Base-by-base conservation (phyloP, 768 basidiomycete species). In the Cyclocybe cylindracea region DNA sequence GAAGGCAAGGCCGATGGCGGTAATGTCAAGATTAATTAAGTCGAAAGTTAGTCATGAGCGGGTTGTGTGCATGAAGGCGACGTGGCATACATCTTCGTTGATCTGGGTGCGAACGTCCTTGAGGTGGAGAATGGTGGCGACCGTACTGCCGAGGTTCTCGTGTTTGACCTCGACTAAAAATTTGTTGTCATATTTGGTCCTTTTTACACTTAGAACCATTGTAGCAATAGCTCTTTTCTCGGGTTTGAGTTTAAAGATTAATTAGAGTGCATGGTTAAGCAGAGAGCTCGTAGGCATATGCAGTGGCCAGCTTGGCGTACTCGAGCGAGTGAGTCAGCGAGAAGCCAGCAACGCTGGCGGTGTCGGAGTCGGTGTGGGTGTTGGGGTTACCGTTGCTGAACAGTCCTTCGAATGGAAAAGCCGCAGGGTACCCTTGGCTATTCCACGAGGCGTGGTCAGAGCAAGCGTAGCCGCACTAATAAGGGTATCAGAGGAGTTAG, bases 41-140 rank as follows among this genome's bases (percentile, higher is more conserved):
- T 71, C 68, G 4, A 64, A 67, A 1, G 73, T 68, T 11, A 65
- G 65, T 0, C 71, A 64, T 2, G 72, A 71, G 9, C 69, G 79
- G 50, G 51, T 84, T 3, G 83, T 78, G 36, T 96, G 47, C 79
- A 80, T 31, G 95, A 98, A 60, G 95, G 95, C 0, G 94, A 98
- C 62, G 94, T 91, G 0, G 85, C 86, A 9, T 98, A 94, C 67
- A 66, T 96, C 40, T 24, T 24, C 24, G 24, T 24, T 24, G 24
- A 24, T 24, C 24, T 3, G 24, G 24, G 24, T 24, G 24, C 24
- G 24, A 16, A 16, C 16, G 16, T 16, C 16, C 59, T 70, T 42
- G 75, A 69, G 33, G 73, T 86, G 3, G 78, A 81, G 66, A 95
- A 92, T 58, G 73, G 78, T 4, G 90, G 91, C 0, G 80, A 82